These are phyloP conservation scores for Inonotus hispidus DNA, from an alignment of 1,284 basidiomycete species.

Conservation along the genomic window DNA sequence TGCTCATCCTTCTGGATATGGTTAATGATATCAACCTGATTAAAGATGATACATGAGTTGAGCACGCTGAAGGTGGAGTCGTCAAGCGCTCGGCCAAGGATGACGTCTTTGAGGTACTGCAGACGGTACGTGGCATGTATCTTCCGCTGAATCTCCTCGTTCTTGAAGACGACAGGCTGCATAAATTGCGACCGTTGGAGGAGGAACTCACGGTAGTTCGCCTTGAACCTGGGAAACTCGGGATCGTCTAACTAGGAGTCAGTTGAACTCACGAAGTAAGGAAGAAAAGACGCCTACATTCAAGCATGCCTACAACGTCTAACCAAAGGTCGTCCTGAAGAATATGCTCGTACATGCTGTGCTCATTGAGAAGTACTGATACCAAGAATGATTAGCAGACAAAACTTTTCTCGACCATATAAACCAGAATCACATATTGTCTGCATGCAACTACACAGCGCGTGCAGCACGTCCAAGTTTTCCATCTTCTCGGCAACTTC, in stretches of 20 bases:
- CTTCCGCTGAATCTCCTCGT: conserved; percentile 72
- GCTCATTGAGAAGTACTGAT: conserved; percentile 94
- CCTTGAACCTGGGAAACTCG: conserved; percentile 92
- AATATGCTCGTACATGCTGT: conserved; percentile 91
- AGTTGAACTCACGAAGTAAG: conserved; percentile 14
- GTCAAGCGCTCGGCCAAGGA: conserved; percentile 90
- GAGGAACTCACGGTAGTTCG: conserved; percentile 93
- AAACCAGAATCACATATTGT: conserved; percentile 72
- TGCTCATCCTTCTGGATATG: conserved; percentile 77
- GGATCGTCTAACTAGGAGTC: conserved; percentile 73
- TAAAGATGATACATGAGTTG: conserved; percentile 97
- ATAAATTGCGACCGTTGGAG: conserved; percentile 77
- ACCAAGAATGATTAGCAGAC: conserved; percentile 19
- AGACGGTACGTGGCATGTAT: conserved; percentile 96
- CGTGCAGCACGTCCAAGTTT: conserved; percentile 83
- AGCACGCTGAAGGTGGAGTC: conserved; percentile 97
- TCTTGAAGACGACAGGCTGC: conserved; percentile 79
- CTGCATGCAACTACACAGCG: conserved; percentile 89
- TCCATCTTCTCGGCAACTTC: conserved; percentile 90
- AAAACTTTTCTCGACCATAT: not conserved
- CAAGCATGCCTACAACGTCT: conserved; percentile 93
- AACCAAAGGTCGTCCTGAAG: conserved; percentile 91
- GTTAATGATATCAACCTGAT: conserved; percentile 96
- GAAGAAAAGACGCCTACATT: conserved; percentile 60
- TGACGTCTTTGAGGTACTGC: conserved; percentile 96